Conservation (phyloP, 441 rosid species). For the Viola pubescens region DNA sequence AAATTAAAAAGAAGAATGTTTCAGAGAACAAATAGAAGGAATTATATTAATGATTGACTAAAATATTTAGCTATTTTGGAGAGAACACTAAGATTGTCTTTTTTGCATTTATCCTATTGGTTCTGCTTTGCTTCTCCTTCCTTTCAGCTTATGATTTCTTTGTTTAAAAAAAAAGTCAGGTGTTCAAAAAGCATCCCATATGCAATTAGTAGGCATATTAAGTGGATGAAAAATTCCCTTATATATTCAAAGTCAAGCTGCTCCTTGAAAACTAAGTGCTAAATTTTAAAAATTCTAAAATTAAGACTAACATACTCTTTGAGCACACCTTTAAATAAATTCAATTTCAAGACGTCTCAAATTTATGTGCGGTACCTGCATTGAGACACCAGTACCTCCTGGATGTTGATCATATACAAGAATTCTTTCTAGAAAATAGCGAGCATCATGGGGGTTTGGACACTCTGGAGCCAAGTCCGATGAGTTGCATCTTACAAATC, state of each 20-base stretch:
- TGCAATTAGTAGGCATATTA: too few relatives aligned
- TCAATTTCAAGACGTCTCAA: neutral
- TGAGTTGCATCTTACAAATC: slow-evolving; percentile 68
- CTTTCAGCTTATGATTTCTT: too few relatives aligned
- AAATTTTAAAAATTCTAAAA: neutral
- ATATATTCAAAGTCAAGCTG: neutral
- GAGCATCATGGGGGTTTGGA: slow-evolving; percentile 52
- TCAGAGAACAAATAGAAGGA: neutral
- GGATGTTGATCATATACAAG: slow-evolving; percentile 85
- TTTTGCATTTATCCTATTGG: too few relatives aligned
- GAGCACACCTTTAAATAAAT: neutral
- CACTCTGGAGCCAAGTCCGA: slow-evolving; percentile 98
- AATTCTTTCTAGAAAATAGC: slow-evolving; percentile 63
- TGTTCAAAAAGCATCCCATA: too few relatives aligned
- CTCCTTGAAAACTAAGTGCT: neutral
- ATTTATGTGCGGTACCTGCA: slow-evolving; percentile 41
- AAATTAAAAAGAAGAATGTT: slow-evolving; percentile 1
- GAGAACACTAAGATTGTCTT: too few relatives aligned
- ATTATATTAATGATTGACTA: neutral
- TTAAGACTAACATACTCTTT: neutral
- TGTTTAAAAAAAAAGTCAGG: too few relatives aligned
- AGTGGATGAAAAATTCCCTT: too few relatives aligned
- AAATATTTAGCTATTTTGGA: neutral
- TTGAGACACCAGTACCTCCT: slow-evolving; percentile 86
- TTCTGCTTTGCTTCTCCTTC: too few relatives aligned